A percentile compares a stretch with the other conserved stretches of the same genome.
Evolutionary conservation across 805 yeast genomes (phyloP).

Genomic region (Brettanomyces custersianus): DNA sequence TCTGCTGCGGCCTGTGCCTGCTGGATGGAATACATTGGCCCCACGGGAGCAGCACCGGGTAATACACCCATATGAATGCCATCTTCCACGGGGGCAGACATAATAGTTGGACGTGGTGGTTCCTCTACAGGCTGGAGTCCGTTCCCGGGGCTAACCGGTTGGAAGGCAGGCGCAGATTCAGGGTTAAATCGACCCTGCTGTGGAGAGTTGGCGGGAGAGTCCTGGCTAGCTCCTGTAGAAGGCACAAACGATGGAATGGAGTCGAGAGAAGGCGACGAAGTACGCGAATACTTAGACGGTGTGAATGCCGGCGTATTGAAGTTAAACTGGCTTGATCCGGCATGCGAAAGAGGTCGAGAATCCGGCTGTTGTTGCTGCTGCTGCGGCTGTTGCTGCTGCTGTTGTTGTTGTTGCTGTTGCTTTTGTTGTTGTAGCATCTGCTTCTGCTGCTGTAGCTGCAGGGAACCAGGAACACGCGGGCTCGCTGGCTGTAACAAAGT

Average conservation of each 20-base stretch:
- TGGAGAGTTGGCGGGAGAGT: neutral
- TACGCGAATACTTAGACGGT: neutral
- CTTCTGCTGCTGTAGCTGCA: slow-evolving; percentile 1
- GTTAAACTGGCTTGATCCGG: slow-evolving; percentile 2
- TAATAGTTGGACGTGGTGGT: neutral
- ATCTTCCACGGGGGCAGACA: neutral
- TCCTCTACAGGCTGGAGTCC: neutral
- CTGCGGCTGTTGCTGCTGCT: slow-evolving; percentile 1
- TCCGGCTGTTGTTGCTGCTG: neutral
- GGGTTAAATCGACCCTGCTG: neutral
- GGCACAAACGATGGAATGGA: slow-evolving; percentile 25
- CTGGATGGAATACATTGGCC: slow-evolving; percentile 11
- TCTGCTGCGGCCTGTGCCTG: too few species aligned
- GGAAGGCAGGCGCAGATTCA: slow-evolving; percentile 1
- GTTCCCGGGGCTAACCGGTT: too few species aligned
- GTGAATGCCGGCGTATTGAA: slow-evolving; percentile 3
- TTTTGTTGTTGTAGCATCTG: slow-evolving; percentile 1
- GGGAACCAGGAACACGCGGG: neutral
- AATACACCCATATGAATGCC: neutral
- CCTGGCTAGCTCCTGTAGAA: neutral
- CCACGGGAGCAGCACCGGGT: neutral
- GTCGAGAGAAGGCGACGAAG: slow-evolving; percentile 17
- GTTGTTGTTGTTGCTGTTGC: neutral
- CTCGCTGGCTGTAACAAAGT: too few species aligned
- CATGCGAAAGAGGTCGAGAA: slow-evolving; percentile 1